Evolutionary conservation across 495 filamentous ascomycete species (phyloP).

Genomic region (Aspergillus ostianus): DNA sequence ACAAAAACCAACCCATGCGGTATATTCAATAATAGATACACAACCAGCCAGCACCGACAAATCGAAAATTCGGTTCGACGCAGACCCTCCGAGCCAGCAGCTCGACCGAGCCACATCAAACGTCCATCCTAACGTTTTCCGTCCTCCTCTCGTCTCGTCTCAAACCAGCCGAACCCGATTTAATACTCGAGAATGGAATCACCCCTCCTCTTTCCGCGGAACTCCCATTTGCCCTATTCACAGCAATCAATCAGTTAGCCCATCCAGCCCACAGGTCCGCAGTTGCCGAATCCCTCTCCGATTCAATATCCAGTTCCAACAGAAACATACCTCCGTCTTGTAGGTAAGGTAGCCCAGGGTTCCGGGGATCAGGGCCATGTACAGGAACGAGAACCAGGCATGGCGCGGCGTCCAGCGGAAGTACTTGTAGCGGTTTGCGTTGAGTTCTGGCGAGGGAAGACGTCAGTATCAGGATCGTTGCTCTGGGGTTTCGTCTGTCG

Average conservation of each 20-base stretch:
- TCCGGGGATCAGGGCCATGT: conserved; percentile 66
- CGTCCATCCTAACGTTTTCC: not conserved
- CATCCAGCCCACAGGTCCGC: too few relatives aligned
- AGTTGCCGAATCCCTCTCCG: not conserved
- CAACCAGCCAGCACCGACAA: conserved; percentile 23
- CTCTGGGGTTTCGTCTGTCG: not conserved
- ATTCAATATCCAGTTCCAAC: not conserved
- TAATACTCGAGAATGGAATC: conserved; percentile 78
- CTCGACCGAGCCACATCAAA: not conserved
- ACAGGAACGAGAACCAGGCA: conserved; percentile 72
- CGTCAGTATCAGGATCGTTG: conserved; percentile 13
- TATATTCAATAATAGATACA: conserved; percentile 45
- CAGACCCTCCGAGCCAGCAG: not conserved
- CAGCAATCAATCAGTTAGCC: not conserved
- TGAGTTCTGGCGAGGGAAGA: conserved; percentile 62
- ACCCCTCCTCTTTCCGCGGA: conserved; percentile 83
- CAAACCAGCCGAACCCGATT: conserved; percentile 9
- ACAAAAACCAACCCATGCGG: conserved; percentile 25
- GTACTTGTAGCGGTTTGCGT: conserved; percentile 83
- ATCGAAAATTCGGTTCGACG: not conserved
- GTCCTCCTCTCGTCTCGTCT: too few relatives aligned
- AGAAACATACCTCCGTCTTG: conserved; percentile 71
- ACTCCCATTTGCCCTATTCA: conserved; percentile 75
- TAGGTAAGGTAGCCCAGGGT: conserved; percentile 69
- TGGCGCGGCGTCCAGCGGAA: conserved; percentile 89